Percentiles rank a stretch among this genome's conserved stretches.
phyloP scores from a whole-genome alignment of 495 filamentous ascomycete genomes.

The Daldinia caldariorum region DNA sequence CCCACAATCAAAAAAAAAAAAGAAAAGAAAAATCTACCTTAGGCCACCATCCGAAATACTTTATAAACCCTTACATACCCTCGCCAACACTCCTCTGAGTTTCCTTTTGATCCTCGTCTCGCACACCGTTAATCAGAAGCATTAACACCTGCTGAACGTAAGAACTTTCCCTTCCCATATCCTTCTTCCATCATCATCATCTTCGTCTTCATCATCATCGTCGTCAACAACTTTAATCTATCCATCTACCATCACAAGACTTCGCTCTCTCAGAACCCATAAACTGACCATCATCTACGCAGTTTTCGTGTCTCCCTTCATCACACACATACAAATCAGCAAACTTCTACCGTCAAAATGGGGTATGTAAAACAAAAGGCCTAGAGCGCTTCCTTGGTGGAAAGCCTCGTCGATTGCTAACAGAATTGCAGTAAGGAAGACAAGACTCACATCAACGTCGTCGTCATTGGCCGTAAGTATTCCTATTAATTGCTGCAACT shows the following conservation, averaged over 20 bases:
- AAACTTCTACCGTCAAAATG: conserved; percentile 38
- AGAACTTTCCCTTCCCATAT: conserved; percentile 10
- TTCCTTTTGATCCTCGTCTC: conserved; percentile 46
- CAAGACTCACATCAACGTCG: conserved; percentile 93
- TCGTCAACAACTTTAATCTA: conserved; percentile 8
- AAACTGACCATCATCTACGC: conserved; percentile 18
- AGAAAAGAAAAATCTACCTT: conserved; percentile 29
- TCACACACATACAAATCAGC: conserved; percentile 22
- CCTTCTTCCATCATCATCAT: conserved; percentile 2
- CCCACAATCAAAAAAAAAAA: conserved; percentile 43
- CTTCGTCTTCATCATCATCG: no score
- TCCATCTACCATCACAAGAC: conserved; percentile 1
- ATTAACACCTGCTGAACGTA: conserved; percentile 47
- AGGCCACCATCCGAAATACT: conserved; percentile 40
- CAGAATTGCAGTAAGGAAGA: conserved; percentile 74
- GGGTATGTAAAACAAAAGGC: conserved; percentile 31
- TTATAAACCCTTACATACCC: conserved; percentile 46
- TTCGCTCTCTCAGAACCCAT: neutral
- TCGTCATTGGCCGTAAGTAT: conserved; percentile 96
- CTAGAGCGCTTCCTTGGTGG: neutral
- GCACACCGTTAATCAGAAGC: conserved; percentile 47
- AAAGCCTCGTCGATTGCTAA: conserved; percentile 31
- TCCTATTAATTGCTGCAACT: conserved; percentile 66
- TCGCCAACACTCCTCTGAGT: conserved; percentile 39
- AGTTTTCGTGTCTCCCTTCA: conserved; percentile 30